Base-by-base conservation (phyloP, 768 basidiomycete genomes). In the Aureoboletus auriporus region DNA sequence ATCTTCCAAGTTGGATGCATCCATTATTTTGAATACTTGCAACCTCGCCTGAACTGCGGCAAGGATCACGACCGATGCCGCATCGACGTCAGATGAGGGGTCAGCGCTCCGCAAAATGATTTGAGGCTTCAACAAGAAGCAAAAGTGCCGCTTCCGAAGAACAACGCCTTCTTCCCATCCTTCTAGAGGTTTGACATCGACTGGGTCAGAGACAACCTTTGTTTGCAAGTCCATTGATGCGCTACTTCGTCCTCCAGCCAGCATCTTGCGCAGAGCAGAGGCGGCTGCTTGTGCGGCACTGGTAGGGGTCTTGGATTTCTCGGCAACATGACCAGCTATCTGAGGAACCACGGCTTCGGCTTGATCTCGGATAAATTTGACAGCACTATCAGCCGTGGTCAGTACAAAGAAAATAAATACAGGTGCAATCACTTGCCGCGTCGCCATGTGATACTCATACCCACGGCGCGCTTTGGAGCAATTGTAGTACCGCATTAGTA, bases 101-200 rank as follows among this genome's bases (percentile, higher is more conserved):
- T 72, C 63, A 34, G 84, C 79, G 51, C 83, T 87, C 16, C 79
- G 75, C 26, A 96, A 69, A 9, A 92, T 82, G 44, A 98, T 79
- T 61, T 98, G 94, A 11, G 94, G 93, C 59, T 93, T 93, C 50
- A 95, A 70, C 30, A 97, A 75, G n/a, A 93, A 74, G 60, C 89
- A 88, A 63, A 88, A 86, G 60, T 93, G 81, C 36, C 82, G 81
- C 56, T 86, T 86, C 44, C 71, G 70, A 28, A 86, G 71, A 27
- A 82, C 77, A 40, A 89, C 82, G 1, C 83, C 84, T 31, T 86
- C 80, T 26, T 75, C 75, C 85, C 86, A 89, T 12, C 87, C 87
- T 37, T 77, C 71, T 45, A 89, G 63, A 10, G 87, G 85, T 45
- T 85, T 78, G 10, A 77, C 64, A 26, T 67, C 65, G 17, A 70